Evolutionary conservation across 306 rosid species (phyloP), one percentile per base, ranked within the genome.

Genomic region (Casuarina glauca): DNA sequence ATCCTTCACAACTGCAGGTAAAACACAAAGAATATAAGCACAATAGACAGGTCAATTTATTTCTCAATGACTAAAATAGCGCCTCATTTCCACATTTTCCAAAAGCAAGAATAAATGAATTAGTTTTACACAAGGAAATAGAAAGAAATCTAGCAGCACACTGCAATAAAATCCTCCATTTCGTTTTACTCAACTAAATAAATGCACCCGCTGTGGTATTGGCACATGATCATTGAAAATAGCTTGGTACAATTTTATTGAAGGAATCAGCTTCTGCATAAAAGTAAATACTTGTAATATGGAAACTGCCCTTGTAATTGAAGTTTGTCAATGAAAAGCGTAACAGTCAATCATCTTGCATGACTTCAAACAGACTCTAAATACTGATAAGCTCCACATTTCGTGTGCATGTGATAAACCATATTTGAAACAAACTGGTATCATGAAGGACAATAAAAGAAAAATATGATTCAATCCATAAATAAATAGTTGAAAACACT

Each of bases 1-100:
- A 83, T 93, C 97, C 80, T 89, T 95, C 81, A 88, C 58, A 83
- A 93, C 97, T 95, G 86, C 76, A 82, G 36, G 70, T n/a, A 41
- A 17, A 17, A 36, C 17, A 15, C 45, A 32, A 51, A 12, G 69
- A 66, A 44, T 49, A 45, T 45, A 80, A 69, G 53, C 48, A 26
- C 35, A 42, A 41, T 7, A 42, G 49, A 35, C 26, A 7, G 49
- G 49, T 66, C 15, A 41, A 66, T 3, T 16, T 66, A 13, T 39
- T 26, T 26, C 32, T 26, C 32, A 41, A 3, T 16, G 17, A 41
- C 17, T n/a, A 48, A 66, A 41, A 0, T 17, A 42, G 17, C 32
- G 17, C 1, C 2, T 3, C 49, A 66, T 66, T n/a, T 41, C 71
- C 7, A 17, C 71, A 39, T 39, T 17, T 66, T 13, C 48, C 35